phyloP scores from a whole-genome alignment of 192 early-diverging fungal genomes.

The Coemansia sp. region DNA sequence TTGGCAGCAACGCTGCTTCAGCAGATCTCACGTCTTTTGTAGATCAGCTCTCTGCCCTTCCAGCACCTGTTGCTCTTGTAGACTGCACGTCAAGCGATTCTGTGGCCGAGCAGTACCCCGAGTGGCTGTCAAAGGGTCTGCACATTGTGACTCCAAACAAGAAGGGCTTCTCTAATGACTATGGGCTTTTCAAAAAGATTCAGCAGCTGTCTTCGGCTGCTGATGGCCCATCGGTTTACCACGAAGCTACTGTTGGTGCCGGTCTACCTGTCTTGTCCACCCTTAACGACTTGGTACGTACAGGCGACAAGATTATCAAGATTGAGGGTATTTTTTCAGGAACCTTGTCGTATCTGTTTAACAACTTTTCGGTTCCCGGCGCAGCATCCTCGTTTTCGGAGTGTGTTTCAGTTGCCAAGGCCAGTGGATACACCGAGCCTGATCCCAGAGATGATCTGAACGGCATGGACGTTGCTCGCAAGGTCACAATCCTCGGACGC shows the following conservation, averaged over 20 bases:
- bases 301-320: conserved; percentile 88
- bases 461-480: conserved; percentile 99
- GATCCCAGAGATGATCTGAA: conserved; percentile 99
- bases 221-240: conserved; percentile 67
- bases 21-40: conserved; percentile 58
- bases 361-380: conserved; percentile 81
- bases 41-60: conserved; percentile 52
- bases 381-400: conserved; percentile 75
- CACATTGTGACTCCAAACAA: conserved; percentile 98
- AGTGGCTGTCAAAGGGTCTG: conserved; percentile 74
- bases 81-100: conserved; percentile 88
- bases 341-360: conserved; percentile 97
- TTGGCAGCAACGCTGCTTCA: conserved; percentile 30
- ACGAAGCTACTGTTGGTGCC: conserved; percentile 96
- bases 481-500: conserved; percentile 86
- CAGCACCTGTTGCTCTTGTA: conserved; percentile 68
- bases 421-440: conserved; percentile 95
- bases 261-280: conserved; percentile 94
- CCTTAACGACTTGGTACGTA: conserved; percentile 82
- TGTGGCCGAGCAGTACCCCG: conserved; percentile 79
- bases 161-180: conserved; percentile 84
- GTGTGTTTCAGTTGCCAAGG: conserved; percentile 87
- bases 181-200: conserved; percentile 74
- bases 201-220: conserved; percentile 52
- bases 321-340: conserved; percentile 98